Base-by-base conservation (phyloP, 2,329 filamentous ascomycete species). In the Camillea tinctor region DNA sequence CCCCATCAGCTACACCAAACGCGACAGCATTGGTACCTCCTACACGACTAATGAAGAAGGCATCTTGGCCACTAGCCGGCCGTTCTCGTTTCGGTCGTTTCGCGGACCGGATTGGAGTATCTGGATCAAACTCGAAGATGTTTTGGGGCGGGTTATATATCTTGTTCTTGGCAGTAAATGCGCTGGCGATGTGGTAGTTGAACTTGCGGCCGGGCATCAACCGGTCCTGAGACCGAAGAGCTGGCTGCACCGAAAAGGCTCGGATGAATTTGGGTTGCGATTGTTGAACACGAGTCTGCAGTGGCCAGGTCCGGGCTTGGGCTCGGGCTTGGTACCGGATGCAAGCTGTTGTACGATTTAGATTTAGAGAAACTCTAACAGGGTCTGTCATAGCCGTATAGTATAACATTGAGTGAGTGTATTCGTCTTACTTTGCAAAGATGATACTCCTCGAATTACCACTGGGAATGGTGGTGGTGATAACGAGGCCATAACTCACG, bases 1-100 rank as follows among this genome's bases (percentile, higher is more conserved):
- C 95, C 11, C 95, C 95, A 73, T 99, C 95, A 56, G 93, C 93
- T 22, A 99, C 86, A 19, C 92, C 95, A 67, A 99, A 89, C 0
- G 93, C 92, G 11, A 97, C 84, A 49, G 87, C 82, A 44, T 87
- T 83, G 1, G 84, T 84, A 64, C 87, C 85, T 55, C 90, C 91
- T n/a, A 97, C 80, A 22, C 88, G 86, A 71, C 90, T 86, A 68
- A 95, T 89, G 76, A 99, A 99, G 79, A 97, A 98, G 60, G 95
- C 92, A 82, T 99, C 95, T 76, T 99, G 93, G 17, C 95, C 95
- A 55, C 91, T 95, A 60, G 87, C 89, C 54, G 89, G 91, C 22
- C 90, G 86, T 63, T 80, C 82, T 66, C 79, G 80, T 72, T 86
- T 86, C 70, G 84, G 80, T 30, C 71, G 73, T 66, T 82, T 75